A percentile compares a stretch with the other conserved stretches of the same genome.
Conservation (phyloP, 163 green algal species). For the Scenedesmus sp. region DNA sequence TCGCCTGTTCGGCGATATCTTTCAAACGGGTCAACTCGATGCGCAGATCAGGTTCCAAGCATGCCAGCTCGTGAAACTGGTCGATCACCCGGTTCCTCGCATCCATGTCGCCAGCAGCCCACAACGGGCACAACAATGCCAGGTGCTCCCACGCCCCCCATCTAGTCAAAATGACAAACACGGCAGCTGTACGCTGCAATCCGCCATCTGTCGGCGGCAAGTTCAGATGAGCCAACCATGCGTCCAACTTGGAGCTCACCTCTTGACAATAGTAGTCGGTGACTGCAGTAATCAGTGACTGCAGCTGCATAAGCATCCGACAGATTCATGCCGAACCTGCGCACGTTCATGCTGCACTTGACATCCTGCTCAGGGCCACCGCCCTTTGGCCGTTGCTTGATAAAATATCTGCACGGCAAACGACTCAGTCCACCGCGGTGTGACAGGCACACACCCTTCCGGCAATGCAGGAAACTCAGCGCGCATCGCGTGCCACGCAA, state of each 20-base stretch:
- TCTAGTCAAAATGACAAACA: constrained; percentile 10
- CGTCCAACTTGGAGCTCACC: background rate
- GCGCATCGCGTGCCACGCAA: background rate
- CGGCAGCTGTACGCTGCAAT: too few relatives aligned
- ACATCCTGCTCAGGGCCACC: background rate
- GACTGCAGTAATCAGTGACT: too few relatives aligned
- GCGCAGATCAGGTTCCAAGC: background rate
- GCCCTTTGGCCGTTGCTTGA: background rate
- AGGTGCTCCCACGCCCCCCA: background rate
- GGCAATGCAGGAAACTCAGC: background rate
- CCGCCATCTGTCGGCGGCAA: too few relatives aligned
- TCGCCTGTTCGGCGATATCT: too few relatives aligned
- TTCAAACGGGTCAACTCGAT: background rate
- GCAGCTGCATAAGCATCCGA: background rate
- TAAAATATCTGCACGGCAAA: background rate
- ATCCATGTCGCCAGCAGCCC: background rate
- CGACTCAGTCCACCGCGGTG: background rate
- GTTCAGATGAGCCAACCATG: constrained; percentile 1
- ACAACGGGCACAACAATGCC: background rate
- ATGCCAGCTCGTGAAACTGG: background rate
- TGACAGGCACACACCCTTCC: background rate
- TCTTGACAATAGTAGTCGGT: constrained; percentile 10
- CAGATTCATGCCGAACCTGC: background rate
- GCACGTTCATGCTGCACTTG: background rate
- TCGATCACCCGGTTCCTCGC: background rate